Evolutionary conservation across 805 yeast genomes (phyloP), one percentile per base, ranked within the genome.

Genomic region (Cyberlindnera nakhonratchasimensis): DNA sequence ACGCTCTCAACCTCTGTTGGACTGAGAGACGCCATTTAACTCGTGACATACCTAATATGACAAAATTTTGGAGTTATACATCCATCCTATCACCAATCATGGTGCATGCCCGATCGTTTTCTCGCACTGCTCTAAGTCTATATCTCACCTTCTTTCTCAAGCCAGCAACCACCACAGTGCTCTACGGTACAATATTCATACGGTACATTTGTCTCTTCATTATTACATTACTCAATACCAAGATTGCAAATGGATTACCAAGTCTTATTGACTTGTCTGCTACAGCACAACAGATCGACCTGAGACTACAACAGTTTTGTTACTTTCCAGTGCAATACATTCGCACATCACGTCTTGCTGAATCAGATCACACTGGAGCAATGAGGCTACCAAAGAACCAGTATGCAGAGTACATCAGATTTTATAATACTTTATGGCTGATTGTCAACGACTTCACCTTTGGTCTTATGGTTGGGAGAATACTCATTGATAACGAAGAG

Each of bases 401-500:
- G 57, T 66, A 75, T 56, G 69, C 82, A 55, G 76, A 83, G 57
- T 86, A 85, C 54, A 85, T 86, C 53, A 71, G 82, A 45, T 77
- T 91, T 47, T 88, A 87, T 67, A 95, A 95, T 55, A 82, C 90
- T 1, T 47, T 90, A 2, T 93, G 98, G 98, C 67, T 93, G 14
- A 81, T 88, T 0, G 62, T 80, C 5, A 91, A 93, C 60, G 99
- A 93, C 60, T 59, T 86, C 6, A 70, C 90, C 1, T 59, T 90
- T 26, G 99, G 99, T 0, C 55, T 77, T 8, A 69, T 82, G 1
- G 48, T 86, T 0, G 73, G 82, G 0, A 67, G 78, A 10, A 50
- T 75, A 1, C 44, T 82, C 4, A 53, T 64, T 19, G 75, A 68
- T 6, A 66, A 65, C 40, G 59, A 64, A 45, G 58, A 52, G 1